Base-by-base conservation (phyloP, 768 basidiomycete genomes). In the Rhodotorula taiwanensis region DNA sequence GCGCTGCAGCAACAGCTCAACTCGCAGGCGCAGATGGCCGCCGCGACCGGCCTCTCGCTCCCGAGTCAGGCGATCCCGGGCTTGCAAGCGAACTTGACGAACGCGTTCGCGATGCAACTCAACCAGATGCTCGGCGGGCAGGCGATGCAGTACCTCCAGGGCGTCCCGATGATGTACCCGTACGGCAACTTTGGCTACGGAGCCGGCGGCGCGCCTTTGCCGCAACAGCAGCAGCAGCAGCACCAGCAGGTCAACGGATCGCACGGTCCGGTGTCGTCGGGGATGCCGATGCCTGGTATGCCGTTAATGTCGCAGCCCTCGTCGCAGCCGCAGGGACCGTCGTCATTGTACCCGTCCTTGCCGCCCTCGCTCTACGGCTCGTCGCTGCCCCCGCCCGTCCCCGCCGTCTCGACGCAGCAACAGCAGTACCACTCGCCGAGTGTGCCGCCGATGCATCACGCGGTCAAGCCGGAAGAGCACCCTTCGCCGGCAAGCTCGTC, bases 1-100 rank as follows among this genome's bases (percentile, higher is more conserved):
- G 60, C 55, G 18, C 42, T 62, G 8, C 65, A 67, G 42, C 60
- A 55, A n/a, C 60, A 62, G 65, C 60, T 67, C 52, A 67, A 56
- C 44, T 44, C 55, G 30, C 61, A 62, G 50, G 55, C 54, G 18
- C 61, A 62, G 25, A 53, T 45, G 16, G 57, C 56, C 25, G 45
- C 57, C 16, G 45, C 30, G 30, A 36, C 36, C 48, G 60, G 45
- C 25, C 31, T 39, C 45, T 41, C 52, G 15, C n/a, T 44, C n/a
- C 55, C 45, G 55, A 43, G 43, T 30, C 43, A 44, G 43, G 16
- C 10, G 10, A 33, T 59, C 16, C 63, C 62, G 13, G 51, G 51
- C 13, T 41, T 63, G 50, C 30, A 16, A 5, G 44, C 33, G 5
- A 54, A 41, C 8, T 30, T 54, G 14, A 51, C 62, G 18, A n/a